These are phyloP conservation scores for Reutealis trisperma DNA, from an alignment of 345 rosid species.

Conservation along the genomic window DNA sequence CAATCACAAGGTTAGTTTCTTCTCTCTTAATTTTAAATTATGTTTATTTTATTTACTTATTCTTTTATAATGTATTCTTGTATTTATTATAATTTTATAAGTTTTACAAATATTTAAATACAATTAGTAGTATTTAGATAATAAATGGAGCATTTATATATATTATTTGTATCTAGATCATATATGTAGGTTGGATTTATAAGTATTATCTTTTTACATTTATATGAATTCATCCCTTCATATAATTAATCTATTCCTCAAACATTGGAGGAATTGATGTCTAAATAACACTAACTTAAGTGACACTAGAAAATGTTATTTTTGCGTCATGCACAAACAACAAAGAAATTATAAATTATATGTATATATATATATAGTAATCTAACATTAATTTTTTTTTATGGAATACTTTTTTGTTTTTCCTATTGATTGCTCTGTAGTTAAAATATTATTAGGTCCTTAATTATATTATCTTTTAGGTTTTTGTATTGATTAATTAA, in stretches of 20 bases:
- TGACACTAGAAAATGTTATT: slow-evolving; percentile 14
- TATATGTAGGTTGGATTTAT: too few relatives aligned
- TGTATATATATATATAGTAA: background rate
- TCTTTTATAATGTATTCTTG: too few relatives aligned
- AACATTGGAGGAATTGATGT: slow-evolving; percentile 23
- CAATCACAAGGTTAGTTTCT: too few relatives aligned
- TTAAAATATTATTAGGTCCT: slow-evolving; percentile 9
- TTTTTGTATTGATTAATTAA: background rate
- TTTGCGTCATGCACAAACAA: slow-evolving; percentile 32
- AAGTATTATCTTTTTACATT: too few relatives aligned
- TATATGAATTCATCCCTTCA: background rate
- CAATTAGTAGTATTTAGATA: too few relatives aligned
- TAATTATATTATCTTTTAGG: slow-evolving; percentile 7
- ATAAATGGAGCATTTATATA: too few relatives aligned
- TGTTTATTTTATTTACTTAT: too few relatives aligned
- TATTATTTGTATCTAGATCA: too few relatives aligned
- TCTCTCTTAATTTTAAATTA: too few relatives aligned
- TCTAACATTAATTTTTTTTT: background rate
- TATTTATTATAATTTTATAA: too few relatives aligned
- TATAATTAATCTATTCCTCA: slow-evolving; percentile 15
- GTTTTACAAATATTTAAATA: too few relatives aligned
- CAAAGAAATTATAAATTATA: slow-evolving; percentile 2
- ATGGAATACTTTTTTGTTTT: slow-evolving; percentile 10
- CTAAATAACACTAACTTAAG: background rate
- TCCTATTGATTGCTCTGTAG: slow-evolving; percentile 12